A percentile compares a stretch with the other conserved stretches of the same genome.
Conservation (phyloP, 2,329 filamentous ascomycete species). For the Neofusicoccum ribis region DNA sequence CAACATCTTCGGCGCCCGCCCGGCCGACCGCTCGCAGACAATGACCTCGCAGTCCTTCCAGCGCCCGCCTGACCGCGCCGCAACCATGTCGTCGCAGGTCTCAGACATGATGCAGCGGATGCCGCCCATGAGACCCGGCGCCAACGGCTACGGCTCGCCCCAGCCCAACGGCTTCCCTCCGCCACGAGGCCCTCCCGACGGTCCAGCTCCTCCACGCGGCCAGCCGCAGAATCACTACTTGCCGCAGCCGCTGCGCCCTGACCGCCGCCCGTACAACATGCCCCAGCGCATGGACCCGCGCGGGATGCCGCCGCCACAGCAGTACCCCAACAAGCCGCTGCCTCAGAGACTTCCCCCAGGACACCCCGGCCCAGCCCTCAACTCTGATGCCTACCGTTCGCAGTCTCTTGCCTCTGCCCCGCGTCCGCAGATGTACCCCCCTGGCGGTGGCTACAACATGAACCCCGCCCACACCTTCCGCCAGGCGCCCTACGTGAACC, state of each 20-base stretch:
- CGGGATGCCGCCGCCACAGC: conserved; percentile 50
- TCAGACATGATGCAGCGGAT: conserved; percentile 61
- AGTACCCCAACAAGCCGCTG: conserved; percentile 55
- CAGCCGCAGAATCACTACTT: conserved; percentile 58
- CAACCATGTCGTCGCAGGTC: conserved; percentile 60
- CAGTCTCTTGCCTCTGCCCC: conserved; percentile 81
- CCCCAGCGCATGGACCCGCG: conserved; percentile 69
- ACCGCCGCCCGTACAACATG: conserved; percentile 69
- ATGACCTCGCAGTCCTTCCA: conserved; percentile 79
- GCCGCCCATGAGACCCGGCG: conserved; percentile 60
- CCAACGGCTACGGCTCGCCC: conserved; percentile 41
- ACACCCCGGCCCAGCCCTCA: conserved; percentile 64
- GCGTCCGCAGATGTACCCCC: conserved; percentile 61
- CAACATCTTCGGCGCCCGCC: conserved; percentile 91
- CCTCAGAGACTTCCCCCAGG: conserved; percentile 55
- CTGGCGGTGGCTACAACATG: conserved; percentile 46
- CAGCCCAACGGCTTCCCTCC: conserved; percentile 29
- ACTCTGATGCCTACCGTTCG: conserved; percentile 85
- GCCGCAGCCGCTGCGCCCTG: conserved; percentile 61
- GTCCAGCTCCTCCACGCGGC: conserved; percentile 31
- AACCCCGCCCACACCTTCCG: conserved; percentile 75
- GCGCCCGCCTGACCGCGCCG: conserved; percentile 67
- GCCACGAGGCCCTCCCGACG: conserved; percentile 38
- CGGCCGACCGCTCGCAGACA: conserved; percentile 85
- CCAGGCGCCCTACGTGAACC: conserved; percentile 70